A percentile compares a stretch with the other conserved stretches of the same genome.
These are phyloP conservation scores for Saposhnikovia divaricata DNA, from an alignment of 129 eudicot species.

Conservation along the genomic window DNA sequence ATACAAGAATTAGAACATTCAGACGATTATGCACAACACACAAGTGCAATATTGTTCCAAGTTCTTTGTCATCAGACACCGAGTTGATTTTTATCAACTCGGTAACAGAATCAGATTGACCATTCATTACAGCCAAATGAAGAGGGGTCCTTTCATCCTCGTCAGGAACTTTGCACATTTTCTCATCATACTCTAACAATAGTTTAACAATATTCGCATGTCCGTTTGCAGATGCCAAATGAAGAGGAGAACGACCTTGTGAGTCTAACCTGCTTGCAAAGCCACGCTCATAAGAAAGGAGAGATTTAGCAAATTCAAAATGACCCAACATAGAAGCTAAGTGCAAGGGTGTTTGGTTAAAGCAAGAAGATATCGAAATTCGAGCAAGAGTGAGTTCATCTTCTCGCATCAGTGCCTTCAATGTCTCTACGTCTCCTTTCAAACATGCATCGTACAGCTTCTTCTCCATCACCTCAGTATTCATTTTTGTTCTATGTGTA, in stretches of 20 bases:
- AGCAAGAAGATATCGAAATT: slow-evolving; percentile 8
- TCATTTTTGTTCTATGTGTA: too few species aligned
- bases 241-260: slow-evolving; percentile 33
- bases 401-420: background rate
- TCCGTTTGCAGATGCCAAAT: slow-evolving; percentile 52
- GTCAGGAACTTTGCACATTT: background rate
- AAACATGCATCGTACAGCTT: too few species aligned
- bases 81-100: background rate
- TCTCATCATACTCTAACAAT: background rate
- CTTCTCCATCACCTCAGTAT: too few species aligned
- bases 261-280: slow-evolving; percentile 36
- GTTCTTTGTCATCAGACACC: background rate
- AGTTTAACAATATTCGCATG: background rate
- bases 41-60: background rate
- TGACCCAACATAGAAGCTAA: slow-evolving; percentile 41
- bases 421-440: too few species aligned
- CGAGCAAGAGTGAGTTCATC: slow-evolving; percentile 34
- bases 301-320: slow-evolving; percentile 20
- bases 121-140: background rate
- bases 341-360: slow-evolving; percentile 33
- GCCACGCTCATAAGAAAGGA: slow-evolving; percentile 26
- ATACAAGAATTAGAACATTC: background rate
- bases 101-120: background rate
- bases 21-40: background rate
- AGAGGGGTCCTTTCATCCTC: background rate